phyloP scores from a whole-genome alignment of 257 asterid species.

The Catharanthus roseus region DNA sequence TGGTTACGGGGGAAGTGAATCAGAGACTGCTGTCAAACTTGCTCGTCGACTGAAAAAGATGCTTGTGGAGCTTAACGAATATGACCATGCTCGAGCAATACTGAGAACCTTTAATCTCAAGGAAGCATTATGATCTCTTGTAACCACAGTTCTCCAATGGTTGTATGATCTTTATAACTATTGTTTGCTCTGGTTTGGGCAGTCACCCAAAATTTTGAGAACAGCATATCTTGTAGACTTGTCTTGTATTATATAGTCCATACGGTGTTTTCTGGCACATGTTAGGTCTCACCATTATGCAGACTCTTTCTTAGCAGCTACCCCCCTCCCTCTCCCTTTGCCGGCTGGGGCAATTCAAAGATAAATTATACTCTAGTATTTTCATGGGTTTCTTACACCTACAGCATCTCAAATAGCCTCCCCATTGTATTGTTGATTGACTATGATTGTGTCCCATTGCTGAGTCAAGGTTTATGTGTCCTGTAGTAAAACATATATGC shows the following conservation, averaged over 20 bases:
- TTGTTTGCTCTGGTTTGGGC: background rate
- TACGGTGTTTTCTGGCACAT: background rate
- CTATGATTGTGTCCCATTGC: no score
- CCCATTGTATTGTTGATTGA: no score
- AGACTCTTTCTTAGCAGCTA: background rate
- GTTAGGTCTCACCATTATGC: background rate
- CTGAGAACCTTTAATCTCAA: constrained; percentile 74
- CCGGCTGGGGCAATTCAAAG: no score
- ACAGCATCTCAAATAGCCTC: no score
- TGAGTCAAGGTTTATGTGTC: no score
- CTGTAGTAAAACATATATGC: no score
- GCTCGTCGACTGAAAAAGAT: constrained; percentile 82
- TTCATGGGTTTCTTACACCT: no score
- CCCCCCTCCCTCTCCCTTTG: no score
- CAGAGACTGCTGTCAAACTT: constrained; percentile 42
- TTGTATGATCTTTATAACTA: background rate
- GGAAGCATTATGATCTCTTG: constrained; percentile 66
- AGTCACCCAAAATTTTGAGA: background rate
- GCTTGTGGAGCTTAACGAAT: constrained; percentile 85
- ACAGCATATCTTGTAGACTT: background rate
- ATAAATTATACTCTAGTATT: no score
- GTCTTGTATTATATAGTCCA: background rate
- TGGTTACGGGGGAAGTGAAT: constrained; percentile 32
- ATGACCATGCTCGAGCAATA: constrained; percentile 69
- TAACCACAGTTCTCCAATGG: background rate